phyloP scores from a whole-genome alignment of 83 land plant genomes.

The Thuja plicata region DNA sequence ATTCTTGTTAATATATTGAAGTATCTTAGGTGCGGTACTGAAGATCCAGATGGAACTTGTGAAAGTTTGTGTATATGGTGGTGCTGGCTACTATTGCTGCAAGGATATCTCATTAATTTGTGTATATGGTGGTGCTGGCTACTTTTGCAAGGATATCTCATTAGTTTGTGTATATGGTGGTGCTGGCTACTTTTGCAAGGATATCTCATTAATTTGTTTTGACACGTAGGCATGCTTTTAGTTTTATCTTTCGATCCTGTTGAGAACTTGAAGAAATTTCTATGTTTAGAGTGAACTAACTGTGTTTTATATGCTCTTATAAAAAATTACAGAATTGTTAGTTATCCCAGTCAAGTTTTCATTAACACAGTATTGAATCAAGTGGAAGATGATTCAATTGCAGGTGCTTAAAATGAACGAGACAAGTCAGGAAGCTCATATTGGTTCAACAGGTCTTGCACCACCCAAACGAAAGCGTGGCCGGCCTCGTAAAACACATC shows the following conservation, averaged over 20 bases:
- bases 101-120: background rate
- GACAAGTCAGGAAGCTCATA: slow-evolving; percentile 9
- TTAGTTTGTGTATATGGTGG: background rate
- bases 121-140: too few species aligned
- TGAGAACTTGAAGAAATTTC: background rate
- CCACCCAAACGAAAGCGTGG: slow-evolving; percentile 58
- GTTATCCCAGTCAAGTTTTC: background rate
- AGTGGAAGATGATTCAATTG: slow-evolving; percentile 2
- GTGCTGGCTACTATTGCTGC: background rate
- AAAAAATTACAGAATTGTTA: background rate
- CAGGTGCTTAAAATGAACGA: slow-evolving; percentile 14
- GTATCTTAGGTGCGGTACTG: background rate
- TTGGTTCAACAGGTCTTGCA: slow-evolving; percentile 6
- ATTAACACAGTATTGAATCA: background rate
- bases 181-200: background rate
- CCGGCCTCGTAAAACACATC: slow-evolving; percentile 53
- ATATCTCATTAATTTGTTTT: background rate
- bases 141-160: background rate
- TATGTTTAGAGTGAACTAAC: background rate
- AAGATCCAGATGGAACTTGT: background rate
- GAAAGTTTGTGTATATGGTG: background rate
- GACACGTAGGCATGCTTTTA: background rate
- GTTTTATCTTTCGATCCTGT: background rate
- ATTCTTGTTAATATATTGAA: background rate
- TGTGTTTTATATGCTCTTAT: background rate